phyloP scores from a whole-genome alignment of 2,329 filamentous ascomycete genomes.

The Verticillium longisporum region DNA sequence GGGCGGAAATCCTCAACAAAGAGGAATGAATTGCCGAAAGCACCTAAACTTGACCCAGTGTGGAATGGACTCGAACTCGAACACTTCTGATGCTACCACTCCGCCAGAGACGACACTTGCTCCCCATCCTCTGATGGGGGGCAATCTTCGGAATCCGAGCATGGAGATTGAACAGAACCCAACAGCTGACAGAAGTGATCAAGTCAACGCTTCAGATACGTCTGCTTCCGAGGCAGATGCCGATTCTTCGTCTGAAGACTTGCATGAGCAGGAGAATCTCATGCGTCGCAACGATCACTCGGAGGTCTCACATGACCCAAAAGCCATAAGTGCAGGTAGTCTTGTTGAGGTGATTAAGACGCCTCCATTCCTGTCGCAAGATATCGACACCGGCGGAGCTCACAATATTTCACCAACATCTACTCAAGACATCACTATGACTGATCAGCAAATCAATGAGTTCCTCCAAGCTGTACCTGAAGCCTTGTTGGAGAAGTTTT shows the following conservation, averaged over 20 bases:
- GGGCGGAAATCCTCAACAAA: background rate
- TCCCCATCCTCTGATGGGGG: background rate
- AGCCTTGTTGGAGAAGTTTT: constrained; percentile 22
- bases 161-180: background rate
- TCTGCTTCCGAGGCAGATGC: background rate
- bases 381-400: background rate
- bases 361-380: no score
- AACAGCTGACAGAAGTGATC: background rate
- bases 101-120: background rate
- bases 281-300: background rate
- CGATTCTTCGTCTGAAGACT: background rate
- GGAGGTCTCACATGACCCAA: background rate
- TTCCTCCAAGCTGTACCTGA: constrained; percentile 21
- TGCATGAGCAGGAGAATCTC: background rate
- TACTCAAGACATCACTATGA: background rate
- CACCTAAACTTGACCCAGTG: background rate
- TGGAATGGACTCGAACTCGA: background rate
- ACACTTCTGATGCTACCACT: background rate
- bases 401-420: background rate
- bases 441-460: background rate
- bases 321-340: background rate
- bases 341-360: background rate
- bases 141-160: background rate
- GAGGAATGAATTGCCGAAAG: background rate
- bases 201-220: background rate